Percentiles rank a stretch among this genome's conserved stretches.
Evolutionary conservation across 1,284 basidiomycete species (phyloP).

Genomic region (Leccinum fallax): DNA sequence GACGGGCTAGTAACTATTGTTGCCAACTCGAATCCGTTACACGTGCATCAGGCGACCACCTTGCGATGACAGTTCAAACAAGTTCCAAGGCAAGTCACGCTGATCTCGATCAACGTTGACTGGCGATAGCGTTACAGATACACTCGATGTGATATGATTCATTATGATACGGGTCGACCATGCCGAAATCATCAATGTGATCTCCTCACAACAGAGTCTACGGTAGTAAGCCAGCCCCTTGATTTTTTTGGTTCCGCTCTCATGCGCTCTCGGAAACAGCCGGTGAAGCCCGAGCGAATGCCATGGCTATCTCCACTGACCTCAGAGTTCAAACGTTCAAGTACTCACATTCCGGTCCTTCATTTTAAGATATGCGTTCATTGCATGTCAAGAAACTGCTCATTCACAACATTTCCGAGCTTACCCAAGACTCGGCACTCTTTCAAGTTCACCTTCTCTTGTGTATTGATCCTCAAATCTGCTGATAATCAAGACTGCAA

Average conservation of each 20-base stretch:
- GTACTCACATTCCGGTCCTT: too few relatives aligned
- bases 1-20: background rate
- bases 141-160: background rate
- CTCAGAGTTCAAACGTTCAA: too few relatives aligned
- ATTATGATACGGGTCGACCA: background rate
- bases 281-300: too few relatives aligned
- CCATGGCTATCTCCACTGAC: too few relatives aligned
- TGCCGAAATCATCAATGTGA: background rate
- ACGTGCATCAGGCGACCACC: slow-evolving; percentile 16
- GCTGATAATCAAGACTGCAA: too few relatives aligned
- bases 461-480: too few relatives aligned
- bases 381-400: too few relatives aligned
- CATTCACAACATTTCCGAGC: too few relatives aligned
- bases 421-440: too few relatives aligned
- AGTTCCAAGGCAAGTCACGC: background rate
- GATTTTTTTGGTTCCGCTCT: background rate
- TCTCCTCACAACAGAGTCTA: background rate
- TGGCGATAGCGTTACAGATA: background rate
- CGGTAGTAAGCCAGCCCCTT: too few relatives aligned
- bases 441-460: too few relatives aligned
- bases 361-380: too few relatives aligned
- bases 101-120: background rate
- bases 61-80: background rate
- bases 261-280: background rate
- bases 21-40: slow-evolving; percentile 10